phyloP scores from a whole-genome alignment of 768 basidiomycete species.

The Suillus bovinus region DNA sequence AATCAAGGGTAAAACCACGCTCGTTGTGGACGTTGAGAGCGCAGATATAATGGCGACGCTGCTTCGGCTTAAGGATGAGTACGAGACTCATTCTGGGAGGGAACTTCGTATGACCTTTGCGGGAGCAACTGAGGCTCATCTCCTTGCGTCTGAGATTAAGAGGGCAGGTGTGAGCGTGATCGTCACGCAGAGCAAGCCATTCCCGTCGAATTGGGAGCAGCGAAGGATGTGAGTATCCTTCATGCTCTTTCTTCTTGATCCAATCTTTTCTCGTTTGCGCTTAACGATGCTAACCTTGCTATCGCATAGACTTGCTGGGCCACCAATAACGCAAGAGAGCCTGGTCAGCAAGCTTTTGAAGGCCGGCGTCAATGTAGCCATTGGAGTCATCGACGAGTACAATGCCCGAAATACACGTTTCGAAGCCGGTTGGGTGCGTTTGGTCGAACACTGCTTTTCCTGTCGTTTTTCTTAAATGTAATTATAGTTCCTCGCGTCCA shows the following conservation, averaged over 20 bases:
- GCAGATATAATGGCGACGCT: conserved; percentile 76
- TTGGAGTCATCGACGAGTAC: conserved; percentile 44
- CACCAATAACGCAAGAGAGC: conserved; percentile 62
- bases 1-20: conserved; percentile 57
- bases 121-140: conserved; percentile 62
- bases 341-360: conserved; percentile 53
- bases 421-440: conserved; percentile 40
- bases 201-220: conserved; percentile 64
- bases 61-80: conserved; percentile 65
- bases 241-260: not conserved
- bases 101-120: conserved; percentile 62
- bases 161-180: conserved; percentile 70
- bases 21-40: conserved; percentile 67
- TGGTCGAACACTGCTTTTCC: not conserved
- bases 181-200: conserved; percentile 60
- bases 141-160: conserved; percentile 70
- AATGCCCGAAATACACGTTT: conserved; percentile 36
- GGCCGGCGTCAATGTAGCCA: conserved; percentile 63
- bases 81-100: conserved; percentile 57
- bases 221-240: conserved; percentile 52
- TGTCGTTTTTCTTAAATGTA: not conserved
- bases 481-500: conserved; percentile 31
- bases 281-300: not conserved
- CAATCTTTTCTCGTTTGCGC: not conserved
- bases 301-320: conserved; percentile 57